Evolutionary conservation across 2,329 filamentous ascomycete genomes (phyloP).

Genomic region (Pseudocercospora eumusae): DNA sequence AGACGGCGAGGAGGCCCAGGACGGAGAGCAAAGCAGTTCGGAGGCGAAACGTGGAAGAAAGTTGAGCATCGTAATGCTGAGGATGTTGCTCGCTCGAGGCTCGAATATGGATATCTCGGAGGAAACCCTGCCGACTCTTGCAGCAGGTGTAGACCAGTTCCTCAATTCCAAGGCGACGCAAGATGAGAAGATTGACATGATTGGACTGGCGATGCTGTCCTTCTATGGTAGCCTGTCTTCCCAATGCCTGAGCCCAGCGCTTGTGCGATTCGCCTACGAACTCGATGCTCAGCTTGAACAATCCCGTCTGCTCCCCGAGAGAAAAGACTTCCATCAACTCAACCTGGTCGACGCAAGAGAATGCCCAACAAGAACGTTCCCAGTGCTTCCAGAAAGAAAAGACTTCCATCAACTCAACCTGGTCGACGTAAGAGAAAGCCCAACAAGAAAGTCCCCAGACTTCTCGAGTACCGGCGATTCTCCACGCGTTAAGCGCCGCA

Average conservation of each 20-base stretch:
- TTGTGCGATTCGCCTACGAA: background rate
- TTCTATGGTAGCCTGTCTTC: background rate
- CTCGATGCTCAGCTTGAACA: background rate
- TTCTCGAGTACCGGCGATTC: background rate
- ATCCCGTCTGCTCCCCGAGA: background rate
- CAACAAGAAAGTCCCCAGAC: background rate
- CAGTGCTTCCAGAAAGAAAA: no score
- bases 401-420: background rate
- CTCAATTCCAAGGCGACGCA: background rate
- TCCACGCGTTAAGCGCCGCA: background rate
- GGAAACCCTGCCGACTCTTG: background rate
- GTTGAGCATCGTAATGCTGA: background rate
- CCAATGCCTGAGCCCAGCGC: background rate
- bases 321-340: background rate
- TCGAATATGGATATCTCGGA: background rate
- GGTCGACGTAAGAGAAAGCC: background rate
- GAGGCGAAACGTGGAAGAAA: background rate
- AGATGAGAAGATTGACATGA: background rate
- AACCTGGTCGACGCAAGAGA: background rate
- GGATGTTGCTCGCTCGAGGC: background rate
- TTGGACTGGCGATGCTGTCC: background rate
- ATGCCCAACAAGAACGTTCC: background rate
- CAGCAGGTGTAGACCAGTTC: background rate
- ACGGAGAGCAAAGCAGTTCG: background rate
- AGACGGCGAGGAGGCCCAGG: background rate